Conservation (phyloP, 257 asterid species). For the Salvia miltiorrhiza region DNA sequence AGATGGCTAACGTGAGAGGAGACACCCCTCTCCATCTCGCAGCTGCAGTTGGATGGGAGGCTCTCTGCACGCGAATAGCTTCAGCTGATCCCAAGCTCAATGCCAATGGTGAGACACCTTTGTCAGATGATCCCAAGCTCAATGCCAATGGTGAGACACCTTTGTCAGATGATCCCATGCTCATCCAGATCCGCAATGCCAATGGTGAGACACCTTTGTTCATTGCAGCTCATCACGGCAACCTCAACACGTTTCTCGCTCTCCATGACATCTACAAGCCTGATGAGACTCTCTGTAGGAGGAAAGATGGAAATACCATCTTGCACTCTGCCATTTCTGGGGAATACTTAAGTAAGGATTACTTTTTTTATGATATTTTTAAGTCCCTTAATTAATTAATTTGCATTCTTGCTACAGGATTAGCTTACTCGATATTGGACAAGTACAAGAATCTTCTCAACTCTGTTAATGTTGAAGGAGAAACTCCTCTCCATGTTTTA, state of each 20-base stretch:
- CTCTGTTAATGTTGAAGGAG: slow-evolving; percentile 37
- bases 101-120: slow-evolving; percentile 38
- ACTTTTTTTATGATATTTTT: neutral
- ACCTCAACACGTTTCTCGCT: slow-evolving; percentile 20
- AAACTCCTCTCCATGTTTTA: slow-evolving; percentile 46
- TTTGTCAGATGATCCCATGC: slow-evolving; percentile 19
- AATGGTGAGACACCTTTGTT: slow-evolving; percentile 48
- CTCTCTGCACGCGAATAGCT: slow-evolving; percentile 17
- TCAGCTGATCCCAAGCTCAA: slow-evolving; percentile 11
- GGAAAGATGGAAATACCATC: slow-evolving; percentile 41
- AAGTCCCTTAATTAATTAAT: neutral
- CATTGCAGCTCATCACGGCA: slow-evolving; percentile 38
- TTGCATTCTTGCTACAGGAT: slow-evolving; percentile 24
- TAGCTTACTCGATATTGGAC: slow-evolving; percentile 34
- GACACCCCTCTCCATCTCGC: slow-evolving; percentile 55
- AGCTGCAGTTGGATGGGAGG: slow-evolving; percentile 41
- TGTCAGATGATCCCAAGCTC: slow-evolving; percentile 31
- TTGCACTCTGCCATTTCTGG: slow-evolving; percentile 42
- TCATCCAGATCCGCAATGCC: slow-evolving; percentile 26
- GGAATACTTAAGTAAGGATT: slow-evolving; percentile 44
- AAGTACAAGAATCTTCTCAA: slow-evolving; percentile 22
- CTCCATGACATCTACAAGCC: slow-evolving; percentile 10
- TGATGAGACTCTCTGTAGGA: slow-evolving; percentile 32
- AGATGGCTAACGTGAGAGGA: slow-evolving; percentile 25
- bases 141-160: slow-evolving; percentile 44